Percentiles rank a stretch among this genome's conserved stretches.
Evolutionary conservation across 148 eudicot species (phyloP).

Genomic region (Hydrangea macrophylla): DNA sequence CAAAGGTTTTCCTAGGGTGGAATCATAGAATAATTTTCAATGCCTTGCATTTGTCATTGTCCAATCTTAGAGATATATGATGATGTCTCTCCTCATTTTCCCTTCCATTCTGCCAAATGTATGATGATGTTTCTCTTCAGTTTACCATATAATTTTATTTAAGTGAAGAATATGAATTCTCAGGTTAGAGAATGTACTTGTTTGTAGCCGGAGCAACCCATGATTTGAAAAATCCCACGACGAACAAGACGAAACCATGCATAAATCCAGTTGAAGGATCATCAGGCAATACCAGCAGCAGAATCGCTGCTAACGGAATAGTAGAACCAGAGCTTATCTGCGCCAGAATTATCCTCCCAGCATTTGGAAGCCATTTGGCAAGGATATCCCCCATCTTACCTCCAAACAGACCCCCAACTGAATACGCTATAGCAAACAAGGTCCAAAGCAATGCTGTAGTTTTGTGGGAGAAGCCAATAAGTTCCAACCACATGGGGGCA

Average conservation of each 20-base stretch:
- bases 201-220: slow-evolving; percentile 88
- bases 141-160: too few species aligned
- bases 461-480: slow-evolving; percentile 79
- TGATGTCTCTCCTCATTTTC: too few species aligned
- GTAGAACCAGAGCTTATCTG: slow-evolving; percentile 85
- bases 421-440: slow-evolving; percentile 44
- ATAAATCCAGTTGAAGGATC: slow-evolving; percentile 48
- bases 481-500: slow-evolving; percentile 89
- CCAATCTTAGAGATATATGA: neutral
- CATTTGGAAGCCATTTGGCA: slow-evolving; percentile 51
- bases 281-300: slow-evolving; percentile 63
- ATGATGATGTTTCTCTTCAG: too few species aligned
- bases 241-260: slow-evolving; percentile 58
- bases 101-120: neutral
- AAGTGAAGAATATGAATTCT: neutral
- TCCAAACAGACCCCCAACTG: slow-evolving; percentile 74
- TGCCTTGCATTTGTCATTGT: neutral
- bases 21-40: neutral
- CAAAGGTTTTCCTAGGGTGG: too few species aligned
- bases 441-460: slow-evolving; percentile 68
- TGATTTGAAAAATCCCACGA: slow-evolving; percentile 64
- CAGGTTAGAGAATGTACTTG: slow-evolving; percentile 46
- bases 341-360: slow-evolving; percentile 74
- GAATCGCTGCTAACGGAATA: slow-evolving; percentile 72
- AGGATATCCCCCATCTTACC: slow-evolving; percentile 85